phyloP scores from a whole-genome alignment of 2,329 filamentous ascomycete species.

The Beauveria asiatica region DNA sequence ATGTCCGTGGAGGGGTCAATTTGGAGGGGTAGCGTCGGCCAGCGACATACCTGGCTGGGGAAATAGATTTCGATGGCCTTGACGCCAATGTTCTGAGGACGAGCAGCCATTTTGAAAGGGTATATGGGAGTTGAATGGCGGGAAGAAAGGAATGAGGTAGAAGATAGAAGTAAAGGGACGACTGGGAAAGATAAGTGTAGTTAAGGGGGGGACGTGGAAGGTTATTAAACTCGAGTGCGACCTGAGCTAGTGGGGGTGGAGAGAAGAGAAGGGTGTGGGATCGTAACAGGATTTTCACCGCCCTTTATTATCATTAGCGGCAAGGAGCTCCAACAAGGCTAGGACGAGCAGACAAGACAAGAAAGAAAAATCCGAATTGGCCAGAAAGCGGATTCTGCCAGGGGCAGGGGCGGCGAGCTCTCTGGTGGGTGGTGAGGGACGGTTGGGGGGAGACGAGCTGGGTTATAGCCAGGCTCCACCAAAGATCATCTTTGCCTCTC shows the following conservation, averaged over 20 bases:
- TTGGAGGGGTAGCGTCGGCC: slow-evolving; percentile 9
- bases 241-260: slow-evolving; percentile 8
- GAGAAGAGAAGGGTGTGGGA: background rate
- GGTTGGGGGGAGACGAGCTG: background rate
- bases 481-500: background rate
- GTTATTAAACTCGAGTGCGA: slow-evolving; percentile 8
- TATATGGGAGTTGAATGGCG: background rate
- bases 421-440: slow-evolving; percentile 5
- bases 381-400: slow-evolving; percentile 8
- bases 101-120: slow-evolving; percentile 53
- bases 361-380: slow-evolving; percentile 4
- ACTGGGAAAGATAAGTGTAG: slow-evolving; percentile 4
- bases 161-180: background rate
- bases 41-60: slow-evolving; percentile 63
- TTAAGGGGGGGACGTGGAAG: slow-evolving; percentile 7
- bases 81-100: slow-evolving; percentile 82
- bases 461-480: background rate
- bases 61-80: slow-evolving; percentile 91
- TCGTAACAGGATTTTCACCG: slow-evolving; percentile 12
- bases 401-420: slow-evolving; percentile 7
- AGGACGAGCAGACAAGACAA: background rate
- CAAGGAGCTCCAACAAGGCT: background rate
- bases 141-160: background rate
- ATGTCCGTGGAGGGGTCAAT: slow-evolving; percentile 9
- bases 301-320: slow-evolving; percentile 10